These are phyloP conservation scores for Sclerotinia sclerotiorum DNA, from an alignment of 2,329 filamentous ascomycete genomes.

Conservation along the genomic window DNA sequence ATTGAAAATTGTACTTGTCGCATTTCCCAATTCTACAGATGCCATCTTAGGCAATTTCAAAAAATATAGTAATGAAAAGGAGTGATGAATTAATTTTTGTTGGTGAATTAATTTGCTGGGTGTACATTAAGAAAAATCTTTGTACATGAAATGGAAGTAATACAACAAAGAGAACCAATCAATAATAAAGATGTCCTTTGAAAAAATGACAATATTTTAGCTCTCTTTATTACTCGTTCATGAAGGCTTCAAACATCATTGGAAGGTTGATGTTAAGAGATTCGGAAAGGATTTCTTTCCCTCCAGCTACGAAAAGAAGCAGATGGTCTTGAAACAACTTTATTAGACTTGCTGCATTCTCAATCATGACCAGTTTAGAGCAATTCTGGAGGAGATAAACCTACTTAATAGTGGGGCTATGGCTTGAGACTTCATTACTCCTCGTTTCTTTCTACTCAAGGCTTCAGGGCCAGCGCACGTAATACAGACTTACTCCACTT, in stretches of 20 bases:
- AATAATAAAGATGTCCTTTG: background rate
- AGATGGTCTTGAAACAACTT: background rate
- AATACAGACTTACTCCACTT: no score
- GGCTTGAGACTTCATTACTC: background rate
- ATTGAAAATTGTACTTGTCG: constrained; percentile 7
- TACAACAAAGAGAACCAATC: constrained; percentile 1
- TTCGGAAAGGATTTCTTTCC: background rate
- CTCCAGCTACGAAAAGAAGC: background rate
- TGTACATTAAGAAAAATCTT: background rate
- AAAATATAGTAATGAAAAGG: background rate
- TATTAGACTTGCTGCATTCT: background rate
- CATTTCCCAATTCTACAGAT: background rate
- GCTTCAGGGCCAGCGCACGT: no score
- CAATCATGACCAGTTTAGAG: background rate
- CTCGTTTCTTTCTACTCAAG: background rate
- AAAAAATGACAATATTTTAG: background rate
- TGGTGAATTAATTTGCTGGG: background rate
- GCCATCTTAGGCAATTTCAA: background rate
- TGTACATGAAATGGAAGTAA: background rate
- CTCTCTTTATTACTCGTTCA: background rate
- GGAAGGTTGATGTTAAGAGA: background rate
- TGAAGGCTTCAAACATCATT: background rate
- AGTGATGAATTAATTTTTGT: background rate
- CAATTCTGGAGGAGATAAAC: background rate
- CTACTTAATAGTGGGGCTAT: background rate